These are phyloP conservation scores for Rickenella mellea DNA, from an alignment of 768 basidiomycete species.

Conservation along the genomic window DNA sequence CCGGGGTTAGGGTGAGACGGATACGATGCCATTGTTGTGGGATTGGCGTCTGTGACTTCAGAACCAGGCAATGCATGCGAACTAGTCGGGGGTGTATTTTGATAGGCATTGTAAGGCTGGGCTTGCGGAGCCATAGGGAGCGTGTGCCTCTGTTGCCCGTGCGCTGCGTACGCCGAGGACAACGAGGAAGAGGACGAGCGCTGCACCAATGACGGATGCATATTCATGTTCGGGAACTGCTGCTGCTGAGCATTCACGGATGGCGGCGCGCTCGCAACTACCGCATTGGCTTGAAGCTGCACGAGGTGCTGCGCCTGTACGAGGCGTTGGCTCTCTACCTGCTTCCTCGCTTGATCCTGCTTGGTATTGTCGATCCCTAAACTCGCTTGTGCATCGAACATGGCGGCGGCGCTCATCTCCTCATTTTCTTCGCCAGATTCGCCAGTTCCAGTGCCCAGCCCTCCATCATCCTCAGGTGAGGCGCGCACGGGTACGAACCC, in stretches of 20 bases:
- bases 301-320: not conserved
- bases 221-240: not conserved
- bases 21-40: not conserved
- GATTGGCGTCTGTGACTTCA: not conserved
- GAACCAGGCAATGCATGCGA: not conserved
- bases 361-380: not conserved
- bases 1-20: conserved; percentile 5
- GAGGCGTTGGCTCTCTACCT: not conserved
- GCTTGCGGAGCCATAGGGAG: not conserved
- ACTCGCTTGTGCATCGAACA: not conserved
- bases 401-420: not conserved
- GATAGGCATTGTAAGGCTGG: not conserved
- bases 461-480: not conserved
- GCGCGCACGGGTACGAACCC: not conserved
- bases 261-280: not conserved
- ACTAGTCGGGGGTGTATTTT: not conserved
- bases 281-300: not conserved
- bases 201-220: not conserved
- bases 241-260: not conserved
- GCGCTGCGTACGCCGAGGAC: not conserved
- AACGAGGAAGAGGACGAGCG: too few relatives aligned
- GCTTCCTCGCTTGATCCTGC: not conserved
- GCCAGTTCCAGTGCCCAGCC: not conserved
- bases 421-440: not conserved
- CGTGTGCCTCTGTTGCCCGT: not conserved